phyloP scores from a whole-genome alignment of 345 rosid genomes.

The Nasturtium officinale region DNA sequence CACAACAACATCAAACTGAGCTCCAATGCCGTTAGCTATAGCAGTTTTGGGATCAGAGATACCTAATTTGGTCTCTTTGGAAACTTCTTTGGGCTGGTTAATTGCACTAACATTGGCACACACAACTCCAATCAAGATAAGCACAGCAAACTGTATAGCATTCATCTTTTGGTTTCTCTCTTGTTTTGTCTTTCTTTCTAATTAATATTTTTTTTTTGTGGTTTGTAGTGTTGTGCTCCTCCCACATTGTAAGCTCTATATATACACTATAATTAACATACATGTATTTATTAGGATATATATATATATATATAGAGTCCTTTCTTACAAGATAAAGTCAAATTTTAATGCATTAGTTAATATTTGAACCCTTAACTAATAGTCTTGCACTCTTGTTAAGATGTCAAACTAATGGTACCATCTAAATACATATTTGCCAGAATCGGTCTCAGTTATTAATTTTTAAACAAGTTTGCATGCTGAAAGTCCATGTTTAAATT shows the following conservation, averaged over 20 bases:
- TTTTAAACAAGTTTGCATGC: not conserved
- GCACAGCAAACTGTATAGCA: too few species aligned
- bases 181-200: not conserved
- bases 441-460: not conserved
- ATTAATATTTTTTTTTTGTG: not conserved
- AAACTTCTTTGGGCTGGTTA: too few species aligned
- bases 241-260: not conserved
- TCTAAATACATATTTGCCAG: not conserved
- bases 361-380: not conserved
- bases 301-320: too few species aligned
- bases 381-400: not conserved
- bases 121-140: too few species aligned
- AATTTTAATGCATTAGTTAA: not conserved
- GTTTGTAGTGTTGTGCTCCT: not conserved
- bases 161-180: conserved; percentile 15
- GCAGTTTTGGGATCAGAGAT: too few species aligned
- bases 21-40: too few species aligned
- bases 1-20: too few species aligned
- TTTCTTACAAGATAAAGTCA: not conserved
- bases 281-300: not conserved
- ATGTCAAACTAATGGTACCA: not conserved
- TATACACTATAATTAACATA: not conserved
- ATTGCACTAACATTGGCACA: too few species aligned
- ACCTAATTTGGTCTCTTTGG: too few species aligned
- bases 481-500: not conserved